Base-by-base conservation (phyloP, 306 rosid genomes). In the Begonia loranthoides region DNA sequence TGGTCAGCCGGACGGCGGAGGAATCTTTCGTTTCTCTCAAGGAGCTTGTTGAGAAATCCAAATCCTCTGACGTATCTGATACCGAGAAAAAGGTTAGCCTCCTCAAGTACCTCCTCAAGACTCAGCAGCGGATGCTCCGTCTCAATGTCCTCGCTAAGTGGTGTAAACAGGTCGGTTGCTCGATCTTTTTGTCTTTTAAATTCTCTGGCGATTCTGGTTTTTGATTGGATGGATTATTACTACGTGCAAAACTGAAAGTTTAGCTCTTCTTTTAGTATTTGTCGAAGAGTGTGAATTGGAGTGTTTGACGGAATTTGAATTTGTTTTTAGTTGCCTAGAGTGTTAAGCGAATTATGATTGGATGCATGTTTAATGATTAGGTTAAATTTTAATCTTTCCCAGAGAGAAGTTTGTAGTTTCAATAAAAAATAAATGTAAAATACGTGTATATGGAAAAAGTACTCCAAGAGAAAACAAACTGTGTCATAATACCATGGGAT, bases 91-190 rank as follows among this genome's bases (percentile, higher is more conserved):
- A 83, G 64, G 71, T 86, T 55, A 70, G 63, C 70, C 65, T 90
- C 56, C 94, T 90, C 59, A 90, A 90, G 76, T 82, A 78, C 70
- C 67, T 90, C 11, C 73, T 54, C 73, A 90, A 90, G 83, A 90
- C 99, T 50, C 95, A 80, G 60, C 99, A 90, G 72, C 81, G 99
- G 7, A 82, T 90, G 94, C 86, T 90, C 54, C 81, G 99, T 9
- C 99, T 90, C 74, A 76, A 86, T 73, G 99, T 83, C 51, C 82
- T 90, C 49, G 71, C 99, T 57, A 86, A 86, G 70, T 90, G 99
- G 99, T 90, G 94, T 59, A 95, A 80, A 45, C 99, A 90, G 94
- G 99, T 79, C 14, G 6, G 47, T 12, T 45, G 3, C 2, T 46
- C 48, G 36, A 24, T 45, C 39, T 39, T 12, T 15, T 0, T 36